phyloP scores from a whole-genome alignment of 768 basidiomycete species.

The Tephrocybe sp. region DNA sequence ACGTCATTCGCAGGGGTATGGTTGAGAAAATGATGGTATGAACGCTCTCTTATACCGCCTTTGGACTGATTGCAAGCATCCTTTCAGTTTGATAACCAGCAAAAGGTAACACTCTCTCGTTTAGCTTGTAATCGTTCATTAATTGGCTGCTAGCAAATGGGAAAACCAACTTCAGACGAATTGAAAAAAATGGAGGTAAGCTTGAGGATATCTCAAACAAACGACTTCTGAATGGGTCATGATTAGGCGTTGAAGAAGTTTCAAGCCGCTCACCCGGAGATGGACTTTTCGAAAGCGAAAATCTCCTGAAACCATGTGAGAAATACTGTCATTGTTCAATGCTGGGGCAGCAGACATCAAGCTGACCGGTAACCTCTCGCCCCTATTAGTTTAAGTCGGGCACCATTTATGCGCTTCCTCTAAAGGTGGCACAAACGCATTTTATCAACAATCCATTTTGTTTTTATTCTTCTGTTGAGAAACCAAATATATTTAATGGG shows the following conservation, averaged over 20 bases:
- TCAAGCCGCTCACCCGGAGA: constrained; percentile 86
- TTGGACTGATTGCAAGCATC: constrained; percentile 1
- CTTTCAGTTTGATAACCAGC: constrained; percentile 73
- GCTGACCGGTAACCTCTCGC: too few species aligned
- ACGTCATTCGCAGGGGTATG: constrained; percentile 66
- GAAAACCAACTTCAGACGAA: constrained; percentile 94
- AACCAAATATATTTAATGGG: too few species aligned
- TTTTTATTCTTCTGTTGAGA: too few species aligned
- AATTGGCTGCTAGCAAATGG: constrained; percentile 69
- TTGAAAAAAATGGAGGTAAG: constrained; percentile 87
- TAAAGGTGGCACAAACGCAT: too few species aligned
- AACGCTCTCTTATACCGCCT: not conserved
- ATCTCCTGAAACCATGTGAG: constrained; percentile 50
- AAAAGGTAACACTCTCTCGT: constrained; percentile 46
- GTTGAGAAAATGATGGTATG: constrained; percentile 99
- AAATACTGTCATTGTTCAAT: not conserved
- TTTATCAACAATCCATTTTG: too few species aligned
- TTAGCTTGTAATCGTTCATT: not conserved
- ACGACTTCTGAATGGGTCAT: constrained; percentile 4
- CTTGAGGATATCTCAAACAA: too few species aligned
- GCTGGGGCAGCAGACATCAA: too few species aligned
- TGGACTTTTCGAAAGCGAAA: constrained; percentile 93
- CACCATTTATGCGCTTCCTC: too few species aligned
- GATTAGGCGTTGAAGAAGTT: constrained; percentile 82
- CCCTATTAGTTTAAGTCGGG: not conserved